A percentile compares a stretch with the other conserved stretches of the same genome.
phyloP scores from a whole-genome alignment of 2,329 filamentous ascomycete genomes.

The Macrophomina tecta region DNA sequence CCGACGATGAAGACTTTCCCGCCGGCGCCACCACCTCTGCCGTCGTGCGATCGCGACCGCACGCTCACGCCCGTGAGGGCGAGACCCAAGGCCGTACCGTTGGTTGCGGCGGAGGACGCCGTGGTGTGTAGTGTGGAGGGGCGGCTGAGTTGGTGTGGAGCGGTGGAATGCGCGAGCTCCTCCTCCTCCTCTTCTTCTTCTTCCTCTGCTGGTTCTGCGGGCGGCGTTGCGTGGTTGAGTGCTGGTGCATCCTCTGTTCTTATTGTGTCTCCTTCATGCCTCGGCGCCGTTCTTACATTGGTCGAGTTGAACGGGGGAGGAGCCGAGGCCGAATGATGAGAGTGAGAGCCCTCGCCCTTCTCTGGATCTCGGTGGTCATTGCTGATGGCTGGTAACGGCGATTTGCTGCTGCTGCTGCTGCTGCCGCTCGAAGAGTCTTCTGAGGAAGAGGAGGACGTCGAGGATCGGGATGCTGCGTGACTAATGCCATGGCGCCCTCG shows the following conservation, averaged over 20 bases:
- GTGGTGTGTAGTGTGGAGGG: not conserved
- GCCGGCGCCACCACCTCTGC: too few relatives aligned
- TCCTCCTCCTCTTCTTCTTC: not conserved
- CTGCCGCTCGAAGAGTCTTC: not conserved
- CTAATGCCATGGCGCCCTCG: not conserved
- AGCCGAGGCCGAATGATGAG: not conserved
- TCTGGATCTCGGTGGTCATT: not conserved
- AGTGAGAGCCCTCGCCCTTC: not conserved
- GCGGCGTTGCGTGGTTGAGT: not conserved
- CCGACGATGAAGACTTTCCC: constrained; percentile 45
- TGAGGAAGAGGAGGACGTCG: not conserved
- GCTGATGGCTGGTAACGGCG: not conserved
- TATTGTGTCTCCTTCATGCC: not conserved
- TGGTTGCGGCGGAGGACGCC: constrained; percentile 28
- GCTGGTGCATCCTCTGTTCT: not conserved
- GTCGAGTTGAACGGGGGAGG: not conserved
- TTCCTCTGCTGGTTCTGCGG: not conserved
- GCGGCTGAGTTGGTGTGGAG: constrained; percentile 31
- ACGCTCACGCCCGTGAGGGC: constrained; percentile 45
- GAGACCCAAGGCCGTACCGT: constrained; percentile 39
- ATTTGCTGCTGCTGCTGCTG: not conserved
- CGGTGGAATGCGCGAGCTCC: not conserved
- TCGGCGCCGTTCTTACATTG: too few relatives aligned
- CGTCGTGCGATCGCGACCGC: constrained; percentile 36
- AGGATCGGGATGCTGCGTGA: not conserved